Percentiles rank a stretch among this genome's conserved stretches.
Conservation (phyloP, 805 yeast genomes). For the Phaffomyces opuntiae region DNA sequence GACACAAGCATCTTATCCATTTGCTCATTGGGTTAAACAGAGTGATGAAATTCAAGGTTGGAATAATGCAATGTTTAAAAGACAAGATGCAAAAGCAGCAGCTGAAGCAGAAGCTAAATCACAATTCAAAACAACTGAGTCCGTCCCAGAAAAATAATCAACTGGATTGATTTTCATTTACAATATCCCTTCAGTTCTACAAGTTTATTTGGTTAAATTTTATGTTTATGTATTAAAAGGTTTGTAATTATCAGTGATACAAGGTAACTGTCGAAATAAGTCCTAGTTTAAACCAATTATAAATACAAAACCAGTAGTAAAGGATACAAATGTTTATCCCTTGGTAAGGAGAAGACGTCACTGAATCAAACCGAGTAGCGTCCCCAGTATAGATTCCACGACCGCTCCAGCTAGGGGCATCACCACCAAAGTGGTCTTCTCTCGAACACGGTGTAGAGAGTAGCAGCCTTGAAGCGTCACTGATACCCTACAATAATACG, state of each 20-base stretch:
- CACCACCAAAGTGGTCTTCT: conserved; percentile 13
- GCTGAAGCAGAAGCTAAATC: conserved; percentile 6
- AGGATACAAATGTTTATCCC: conserved; percentile 20
- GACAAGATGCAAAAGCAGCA: conserved; percentile 18
- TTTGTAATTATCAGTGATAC: too few species aligned
- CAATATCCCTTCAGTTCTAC: not conserved
- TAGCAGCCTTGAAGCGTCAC: conserved; percentile 20
- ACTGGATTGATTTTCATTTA: not conserved
- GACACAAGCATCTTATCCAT: conserved; percentile 56
- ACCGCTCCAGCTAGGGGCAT: conserved; percentile 29
- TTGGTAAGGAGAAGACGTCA: conserved; percentile 32
- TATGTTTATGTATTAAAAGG: too few species aligned
- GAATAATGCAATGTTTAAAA: conserved; percentile 26
- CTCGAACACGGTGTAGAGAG: conserved; percentile 26
- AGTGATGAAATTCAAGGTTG: conserved; percentile 35
- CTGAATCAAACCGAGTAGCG: conserved; percentile 16
- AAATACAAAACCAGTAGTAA: too few species aligned
- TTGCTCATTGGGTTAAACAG: conserved; percentile 44
- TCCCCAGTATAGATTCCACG: conserved; percentile 11
- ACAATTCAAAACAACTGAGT: not conserved
- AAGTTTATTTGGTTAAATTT: not conserved
- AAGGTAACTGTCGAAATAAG: too few species aligned
- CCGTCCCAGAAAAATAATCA: not conserved
- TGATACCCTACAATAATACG: conserved; percentile 25
- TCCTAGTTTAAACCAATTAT: too few species aligned